Base-by-base conservation (phyloP, 73 alveolate species). In the Symbiodinium natans region DNA sequence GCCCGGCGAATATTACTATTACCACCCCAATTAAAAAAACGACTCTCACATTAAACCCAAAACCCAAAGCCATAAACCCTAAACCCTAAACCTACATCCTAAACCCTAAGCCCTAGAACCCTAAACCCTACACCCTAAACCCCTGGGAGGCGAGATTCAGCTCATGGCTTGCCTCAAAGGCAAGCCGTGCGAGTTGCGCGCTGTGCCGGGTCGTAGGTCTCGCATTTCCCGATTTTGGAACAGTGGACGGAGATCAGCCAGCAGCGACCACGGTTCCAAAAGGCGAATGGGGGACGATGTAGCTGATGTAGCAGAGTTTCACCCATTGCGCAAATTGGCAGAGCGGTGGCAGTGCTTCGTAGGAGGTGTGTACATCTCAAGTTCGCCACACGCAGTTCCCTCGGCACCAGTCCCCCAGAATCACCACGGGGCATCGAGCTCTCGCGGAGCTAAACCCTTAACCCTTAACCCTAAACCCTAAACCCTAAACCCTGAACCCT, bases 81-180 rank as follows among this genome's bases (percentile, higher is more conserved):
- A n/a, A n/a, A n/a, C n/a, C n/a, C n/a, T n/a, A n/a, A n/a, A n/a
- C n/a, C n/a, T n/a, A n/a, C n/a, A n/a, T n/a, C n/a, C n/a, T n/a
- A n/a, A n/a, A n/a, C n/a, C n/a, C n/a, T n/a, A n/a, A n/a, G n/a
- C n/a, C n/a, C n/a, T n/a, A n/a, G n/a, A n/a, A n/a, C n/a, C n/a
- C n/a, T n/a, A n/a, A n/a, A n/a, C n/a, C n/a, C n/a, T n/a, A n/a
- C n/a, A n/a, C n/a, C n/a, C n/a, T n/a, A n/a, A n/a, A n/a, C n/a
- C n/a, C n/a, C 10, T 48, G 63, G 63, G 23, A 48, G 63, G 63
- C 17, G 27, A 48, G 17, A 48, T 48, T n/a, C n/a, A 48, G 36
- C 77, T 59, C 36, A 59, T n/a, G 77, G 34, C 34, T 59, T 59
- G 77, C 77, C 77, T 59, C 77, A 59, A n/a, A 59, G 77, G 77